Percentiles rank a stretch among this genome's conserved stretches.
Conservation (phyloP, 768 basidiomycete genomes). For the Termitomyces heimii region DNA sequence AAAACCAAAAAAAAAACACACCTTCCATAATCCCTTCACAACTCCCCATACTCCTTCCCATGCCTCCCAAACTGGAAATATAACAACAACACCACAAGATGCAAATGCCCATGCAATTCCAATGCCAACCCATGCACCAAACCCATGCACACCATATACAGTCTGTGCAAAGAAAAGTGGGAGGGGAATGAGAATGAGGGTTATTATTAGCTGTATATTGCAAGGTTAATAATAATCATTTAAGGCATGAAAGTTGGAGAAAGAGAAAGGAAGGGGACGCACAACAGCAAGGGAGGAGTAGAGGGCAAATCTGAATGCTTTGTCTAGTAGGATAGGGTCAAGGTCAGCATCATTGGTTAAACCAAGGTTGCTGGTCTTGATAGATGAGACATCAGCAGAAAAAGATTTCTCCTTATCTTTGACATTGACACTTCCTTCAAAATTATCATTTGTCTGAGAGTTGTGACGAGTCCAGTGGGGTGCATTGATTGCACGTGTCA, state of each 20-base stretch:
- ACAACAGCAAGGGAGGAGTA: constrained; percentile 68
- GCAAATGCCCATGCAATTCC: constrained; percentile 82
- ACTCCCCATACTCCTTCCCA: constrained; percentile 59
- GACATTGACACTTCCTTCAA: neutral
- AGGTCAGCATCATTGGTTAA: constrained; percentile 46
- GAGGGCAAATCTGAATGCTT: constrained; percentile 78
- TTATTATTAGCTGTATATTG: constrained; percentile 43
- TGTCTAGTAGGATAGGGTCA: constrained; percentile 56
- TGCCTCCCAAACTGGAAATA: constrained; percentile 88
- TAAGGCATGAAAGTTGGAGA: neutral
- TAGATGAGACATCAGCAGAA: neutral
- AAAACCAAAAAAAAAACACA: neutral
- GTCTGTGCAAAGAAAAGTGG: constrained; percentile 83
- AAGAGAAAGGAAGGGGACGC: constrained; percentile 15
- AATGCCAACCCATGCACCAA: constrained; percentile 76
- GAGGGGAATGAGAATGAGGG: constrained; percentile 74
- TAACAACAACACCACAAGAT: constrained; percentile 66
- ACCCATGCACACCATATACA: constrained; percentile 55
- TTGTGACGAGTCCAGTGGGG: neutral
- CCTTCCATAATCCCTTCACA: neutral
- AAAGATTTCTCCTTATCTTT: neutral
- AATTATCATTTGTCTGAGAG: neutral
- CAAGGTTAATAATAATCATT: neutral
- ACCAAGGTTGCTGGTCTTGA: constrained; percentile 8
- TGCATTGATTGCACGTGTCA: constrained; percentile 71